phyloP scores from a whole-genome alignment of 2,329 filamentous ascomycete genomes.

The Penicillium aurantiogriseum region DNA sequence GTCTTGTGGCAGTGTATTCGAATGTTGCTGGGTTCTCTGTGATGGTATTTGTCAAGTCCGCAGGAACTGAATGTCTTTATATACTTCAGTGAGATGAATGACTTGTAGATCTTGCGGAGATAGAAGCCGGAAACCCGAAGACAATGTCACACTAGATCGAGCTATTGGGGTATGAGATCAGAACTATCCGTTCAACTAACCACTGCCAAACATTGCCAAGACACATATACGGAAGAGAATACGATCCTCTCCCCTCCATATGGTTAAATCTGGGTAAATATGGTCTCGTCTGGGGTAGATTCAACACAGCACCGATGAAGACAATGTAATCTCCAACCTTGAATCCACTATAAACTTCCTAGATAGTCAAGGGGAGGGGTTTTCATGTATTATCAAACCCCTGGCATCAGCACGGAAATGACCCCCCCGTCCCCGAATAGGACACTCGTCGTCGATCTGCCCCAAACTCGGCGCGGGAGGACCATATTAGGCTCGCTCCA shows the following conservation, averaged over 20 bases:
- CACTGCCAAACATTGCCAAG: conserved; percentile 1
- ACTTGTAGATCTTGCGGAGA: neutral
- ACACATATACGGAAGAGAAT: neutral
- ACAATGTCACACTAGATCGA: neutral
- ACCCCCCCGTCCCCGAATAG: conserved; percentile 15
- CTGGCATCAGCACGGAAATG: conserved; percentile 9
- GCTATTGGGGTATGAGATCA: neutral
- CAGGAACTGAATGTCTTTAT: neutral
- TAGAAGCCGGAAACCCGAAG: neutral
- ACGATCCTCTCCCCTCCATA: neutral
- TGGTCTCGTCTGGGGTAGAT: neutral
- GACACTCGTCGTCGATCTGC: conserved; percentile 12
- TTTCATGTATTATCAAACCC: neutral
- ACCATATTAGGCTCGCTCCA: neutral
- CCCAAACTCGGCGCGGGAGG: conserved; percentile 1
- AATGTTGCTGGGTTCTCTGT: neutral
- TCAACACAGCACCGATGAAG: neutral
- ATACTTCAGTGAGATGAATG: neutral
- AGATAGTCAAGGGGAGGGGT: conserved; percentile 6
- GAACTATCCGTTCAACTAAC: neutral
- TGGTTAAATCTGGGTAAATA: neutral
- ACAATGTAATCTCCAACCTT: neutral
- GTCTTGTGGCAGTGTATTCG: neutral
- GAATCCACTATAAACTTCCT: neutral
- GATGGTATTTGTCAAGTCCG: neutral